Conservation (phyloP, 2,329 filamentous ascomycete species). For the Microdochium bolleyi region DNA sequence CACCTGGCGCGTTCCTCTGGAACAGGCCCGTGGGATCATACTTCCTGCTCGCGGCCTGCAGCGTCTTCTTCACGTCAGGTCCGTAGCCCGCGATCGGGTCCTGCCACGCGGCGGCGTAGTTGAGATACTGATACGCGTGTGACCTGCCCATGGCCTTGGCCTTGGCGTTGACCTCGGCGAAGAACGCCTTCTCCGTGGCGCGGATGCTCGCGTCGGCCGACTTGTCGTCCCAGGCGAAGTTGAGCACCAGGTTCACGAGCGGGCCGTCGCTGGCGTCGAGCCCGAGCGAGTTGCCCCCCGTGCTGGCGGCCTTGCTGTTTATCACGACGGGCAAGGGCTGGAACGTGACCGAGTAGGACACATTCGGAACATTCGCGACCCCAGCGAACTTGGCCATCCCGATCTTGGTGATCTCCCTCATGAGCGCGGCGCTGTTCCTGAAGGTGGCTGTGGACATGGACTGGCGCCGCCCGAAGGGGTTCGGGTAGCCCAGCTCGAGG, state of each 20-base stretch:
- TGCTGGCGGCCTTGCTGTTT: constrained; percentile 6
- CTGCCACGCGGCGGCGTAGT: constrained; percentile 20
- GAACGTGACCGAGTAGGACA: constrained; percentile 10
- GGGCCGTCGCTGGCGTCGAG: constrained; percentile 9
- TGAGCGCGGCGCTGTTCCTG: neutral
- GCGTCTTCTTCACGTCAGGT: constrained; percentile 11
- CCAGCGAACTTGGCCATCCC: constrained; percentile 25
- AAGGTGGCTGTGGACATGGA: neutral
- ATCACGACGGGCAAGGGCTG: constrained; percentile 14
- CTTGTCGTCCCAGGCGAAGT: constrained; percentile 5
- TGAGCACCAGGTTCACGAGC: constrained; percentile 11
- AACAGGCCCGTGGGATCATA: constrained; percentile 20
- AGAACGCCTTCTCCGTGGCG: constrained; percentile 6
- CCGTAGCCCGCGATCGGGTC: constrained; percentile 20
- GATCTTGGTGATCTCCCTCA: constrained; percentile 12
- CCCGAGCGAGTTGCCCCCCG: constrained; percentile 18
- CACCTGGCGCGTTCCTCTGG: constrained; percentile 20
- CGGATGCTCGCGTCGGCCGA: constrained; percentile 9
- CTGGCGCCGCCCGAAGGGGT: constrained; percentile 20
- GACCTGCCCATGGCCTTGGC: constrained; percentile 11
- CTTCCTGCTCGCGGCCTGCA: constrained; percentile 14
- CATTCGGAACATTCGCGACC: constrained; percentile 20
- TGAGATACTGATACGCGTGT: constrained; percentile 20
- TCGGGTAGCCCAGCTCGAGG: constrained; percentile 6
- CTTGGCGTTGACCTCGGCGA: constrained; percentile 8